Evolutionary conservation across 208 protist genomes (phyloP).

Genomic region (Leishmania turanica): DNA sequence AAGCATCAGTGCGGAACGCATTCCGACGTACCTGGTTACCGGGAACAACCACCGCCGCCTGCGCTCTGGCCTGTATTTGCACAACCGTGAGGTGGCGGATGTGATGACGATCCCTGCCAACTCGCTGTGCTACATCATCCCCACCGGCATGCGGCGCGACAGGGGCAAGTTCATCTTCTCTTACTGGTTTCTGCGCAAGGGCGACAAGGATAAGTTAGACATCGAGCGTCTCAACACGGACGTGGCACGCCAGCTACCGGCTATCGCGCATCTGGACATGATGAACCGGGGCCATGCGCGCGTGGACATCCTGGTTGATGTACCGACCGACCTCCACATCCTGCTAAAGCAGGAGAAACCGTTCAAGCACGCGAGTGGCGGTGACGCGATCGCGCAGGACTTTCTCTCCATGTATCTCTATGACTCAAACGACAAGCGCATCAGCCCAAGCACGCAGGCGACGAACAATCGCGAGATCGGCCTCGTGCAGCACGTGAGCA

Average conservation of each 20-base stretch:
- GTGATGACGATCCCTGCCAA: slow-evolving; percentile 63
- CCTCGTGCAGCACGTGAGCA: slow-evolving; percentile 59
- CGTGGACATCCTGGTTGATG: slow-evolving; percentile 82
- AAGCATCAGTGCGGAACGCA: slow-evolving; percentile 34
- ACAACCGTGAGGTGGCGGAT: slow-evolving; percentile 68
- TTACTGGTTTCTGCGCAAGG: slow-evolving; percentile 59
- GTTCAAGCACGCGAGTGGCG: slow-evolving; percentile 47
- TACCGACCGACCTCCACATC: slow-evolving; percentile 75
- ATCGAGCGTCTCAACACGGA: slow-evolving; percentile 45
- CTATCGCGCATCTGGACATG: slow-evolving; percentile 71
- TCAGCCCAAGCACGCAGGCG: slow-evolving; percentile 50
- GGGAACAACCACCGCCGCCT: slow-evolving; percentile 80
- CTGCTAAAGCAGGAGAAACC: slow-evolving; percentile 77
- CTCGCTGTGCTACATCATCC: slow-evolving; percentile 81
- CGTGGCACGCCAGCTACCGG: slow-evolving; percentile 67
- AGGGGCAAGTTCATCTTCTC: slow-evolving; percentile 87
- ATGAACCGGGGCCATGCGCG: slow-evolving; percentile 49
- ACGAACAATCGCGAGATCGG: slow-evolving; percentile 81
- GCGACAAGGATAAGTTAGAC: slow-evolving; percentile 44
- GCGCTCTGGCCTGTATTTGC: slow-evolving; percentile 63
- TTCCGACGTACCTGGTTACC: slow-evolving; percentile 81
- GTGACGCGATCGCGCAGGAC: slow-evolving; percentile 74
- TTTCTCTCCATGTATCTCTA: slow-evolving; percentile 82
- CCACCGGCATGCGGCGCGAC: slow-evolving; percentile 65
- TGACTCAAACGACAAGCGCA: slow-evolving; percentile 63